Base-by-base conservation (phyloP, 2,329 filamentous ascomycete genomes). In the Tolypocladium endophyticum region DNA sequence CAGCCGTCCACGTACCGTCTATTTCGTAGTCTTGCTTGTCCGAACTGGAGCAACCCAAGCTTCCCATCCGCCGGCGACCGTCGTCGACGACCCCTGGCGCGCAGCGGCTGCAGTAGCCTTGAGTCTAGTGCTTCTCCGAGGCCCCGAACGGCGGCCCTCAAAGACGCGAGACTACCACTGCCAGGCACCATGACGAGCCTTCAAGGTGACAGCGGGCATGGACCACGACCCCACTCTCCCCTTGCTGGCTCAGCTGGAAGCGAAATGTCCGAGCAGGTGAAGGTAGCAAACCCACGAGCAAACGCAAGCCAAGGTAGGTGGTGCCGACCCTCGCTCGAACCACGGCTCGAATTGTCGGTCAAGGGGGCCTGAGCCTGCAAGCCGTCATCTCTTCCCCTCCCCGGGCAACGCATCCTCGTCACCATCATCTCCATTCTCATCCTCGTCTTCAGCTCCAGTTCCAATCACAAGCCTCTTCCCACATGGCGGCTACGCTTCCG, bases 401-500 rank as follows among this genome's bases (percentile, higher is more conserved):
- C 45, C 23, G n/a, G 14, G 43, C n/a, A 25, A 28, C 45, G 45
- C 12, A 47, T 23, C 4, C 45, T 47, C 45, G 23, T 47, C 23
- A 8, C 45, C 45, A 25, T 47, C 9, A 16, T 39, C 38, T n/a
- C 4, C 45, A 12, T 16, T 5, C 23, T 28, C 23, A 7, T 14
- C 11, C 45, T 47, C 23, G 45, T 18, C 23, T 14, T 47, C 45
- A 18, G 7, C 8, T 47, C 45, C 23, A 28, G 5, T 28, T 11
- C 5, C 45, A 47, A 28, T 25, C 14, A 11, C 23, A 23, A 16
- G 43, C 18, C 43, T 25, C 43, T 47, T 47, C 43, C n/a, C 23
- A 28, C 36, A 57, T 57, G 38, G 41, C 23, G 30, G 64, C 64
- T 61, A 58, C 65, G 11, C 58, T 69, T 28, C 63, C 63, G 0